Percentiles rank a stretch among this genome's conserved stretches.
These are phyloP conservation scores for Rhododendron griersonianum DNA, from an alignment of 148 eudicot genomes.

Conservation along the genomic window DNA sequence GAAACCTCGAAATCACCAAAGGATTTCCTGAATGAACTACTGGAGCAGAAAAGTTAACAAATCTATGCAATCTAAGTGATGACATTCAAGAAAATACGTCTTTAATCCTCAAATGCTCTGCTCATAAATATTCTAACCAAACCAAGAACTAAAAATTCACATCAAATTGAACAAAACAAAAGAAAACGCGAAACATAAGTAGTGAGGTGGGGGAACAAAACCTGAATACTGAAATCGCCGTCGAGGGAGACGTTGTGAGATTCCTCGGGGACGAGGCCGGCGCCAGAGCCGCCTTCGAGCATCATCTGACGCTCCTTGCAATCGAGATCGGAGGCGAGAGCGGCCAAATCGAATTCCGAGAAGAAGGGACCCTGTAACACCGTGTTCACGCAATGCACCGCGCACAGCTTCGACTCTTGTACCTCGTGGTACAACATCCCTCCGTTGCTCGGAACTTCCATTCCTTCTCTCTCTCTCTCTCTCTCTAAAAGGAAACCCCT, in stretches of 20 bases:
- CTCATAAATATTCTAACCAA: too few species aligned
- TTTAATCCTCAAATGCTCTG: too few species aligned
- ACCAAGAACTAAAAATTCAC: background rate
- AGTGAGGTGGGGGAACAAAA: background rate
- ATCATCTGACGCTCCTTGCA: slow-evolving; percentile 71
- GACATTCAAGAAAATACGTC: background rate
- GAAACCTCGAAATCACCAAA: background rate
- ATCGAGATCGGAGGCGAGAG: slow-evolving; percentile 90
- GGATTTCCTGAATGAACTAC: too few species aligned
- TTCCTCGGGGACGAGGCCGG: slow-evolving; percentile 38
- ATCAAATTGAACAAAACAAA: background rate
- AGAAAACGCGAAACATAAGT: background rate
- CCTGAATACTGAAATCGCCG: slow-evolving; percentile 98
- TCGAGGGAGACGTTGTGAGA: slow-evolving; percentile 88
- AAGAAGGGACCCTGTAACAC: slow-evolving; percentile 93
- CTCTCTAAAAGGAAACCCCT: background rate
- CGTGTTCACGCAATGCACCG: slow-evolving; percentile 94
- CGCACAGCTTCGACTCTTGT: slow-evolving; percentile 91
- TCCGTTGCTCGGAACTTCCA: slow-evolving; percentile 80
- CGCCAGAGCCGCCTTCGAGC: slow-evolving; percentile 33
- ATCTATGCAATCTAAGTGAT: background rate
- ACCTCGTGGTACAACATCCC: slow-evolving; percentile 97
- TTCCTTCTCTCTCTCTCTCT: background rate
- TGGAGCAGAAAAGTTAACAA: background rate
- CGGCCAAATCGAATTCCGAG: slow-evolving; percentile 92